phyloP scores from a whole-genome alignment of 2,329 filamentous ascomycete genomes.

The Neofusicoccum ribis region DNA sequence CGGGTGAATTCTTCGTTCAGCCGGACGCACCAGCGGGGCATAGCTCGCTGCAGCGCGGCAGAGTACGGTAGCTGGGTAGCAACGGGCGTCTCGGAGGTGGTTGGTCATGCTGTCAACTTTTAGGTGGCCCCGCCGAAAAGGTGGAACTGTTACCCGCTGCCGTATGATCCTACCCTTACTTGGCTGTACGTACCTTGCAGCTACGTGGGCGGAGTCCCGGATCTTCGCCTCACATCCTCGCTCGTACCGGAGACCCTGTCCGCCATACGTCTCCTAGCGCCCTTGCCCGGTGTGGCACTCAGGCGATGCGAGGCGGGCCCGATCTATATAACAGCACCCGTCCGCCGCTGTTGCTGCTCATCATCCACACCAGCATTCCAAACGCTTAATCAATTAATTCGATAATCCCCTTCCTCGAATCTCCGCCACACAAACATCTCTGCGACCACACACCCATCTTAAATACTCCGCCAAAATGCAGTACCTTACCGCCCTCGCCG shows the following conservation, averaged over 20 bases:
- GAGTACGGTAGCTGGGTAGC: background rate
- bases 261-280: background rate
- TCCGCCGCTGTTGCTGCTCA: background rate
- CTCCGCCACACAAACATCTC: too few relatives aligned
- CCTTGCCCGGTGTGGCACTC: background rate
- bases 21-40: too few relatives aligned
- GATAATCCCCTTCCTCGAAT: background rate
- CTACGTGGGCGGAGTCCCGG: background rate
- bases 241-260: background rate
- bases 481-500: constrained; percentile 3
- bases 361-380: background rate
- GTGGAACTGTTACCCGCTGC: background rate
- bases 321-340: background rate
- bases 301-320: background rate
- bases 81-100: too few relatives aligned
- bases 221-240: constrained; percentile 6
- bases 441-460: background rate
- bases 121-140: background rate
- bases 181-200: background rate
- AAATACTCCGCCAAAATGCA: constrained; percentile 3
- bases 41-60: background rate
- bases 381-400: background rate
- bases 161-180: constrained; percentile 2
- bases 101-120: background rate
- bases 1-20: background rate